Evolutionary conservation across 225 moss, liverwort and hornwort genomes (phyloP).

Genomic region (Climacium dendroides): DNA sequence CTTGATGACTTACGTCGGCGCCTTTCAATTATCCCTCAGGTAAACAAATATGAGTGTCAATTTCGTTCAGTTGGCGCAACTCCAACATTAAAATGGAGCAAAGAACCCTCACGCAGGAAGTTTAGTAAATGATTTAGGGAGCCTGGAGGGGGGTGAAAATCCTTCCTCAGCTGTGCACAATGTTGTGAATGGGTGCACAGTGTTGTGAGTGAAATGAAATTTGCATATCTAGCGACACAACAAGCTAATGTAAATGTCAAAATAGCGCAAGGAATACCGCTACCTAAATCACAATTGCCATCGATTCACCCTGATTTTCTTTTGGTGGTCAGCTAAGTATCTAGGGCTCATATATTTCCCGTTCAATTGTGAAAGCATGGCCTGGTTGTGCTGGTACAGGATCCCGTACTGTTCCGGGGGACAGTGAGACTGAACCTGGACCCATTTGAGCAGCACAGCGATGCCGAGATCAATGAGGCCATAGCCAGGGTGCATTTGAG

Average conservation of each 20-base stretch:
- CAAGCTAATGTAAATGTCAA: neutral
- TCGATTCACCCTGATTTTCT: neutral
- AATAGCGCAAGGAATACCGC: neutral
- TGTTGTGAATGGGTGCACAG: neutral
- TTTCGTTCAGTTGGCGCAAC: no score
- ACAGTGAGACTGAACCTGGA: slow-evolving; percentile 72
- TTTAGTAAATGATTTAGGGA: neutral
- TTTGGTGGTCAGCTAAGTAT: neutral
- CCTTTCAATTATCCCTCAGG: slow-evolving; percentile 81
- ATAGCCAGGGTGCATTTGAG: slow-evolving; percentile 46
- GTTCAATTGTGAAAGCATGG: neutral
- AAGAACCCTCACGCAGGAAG: neutral
- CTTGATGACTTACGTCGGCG: slow-evolving; percentile 72
- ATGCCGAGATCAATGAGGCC: slow-evolving; percentile 50
- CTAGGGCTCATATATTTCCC: neutral
- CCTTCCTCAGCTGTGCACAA: neutral
- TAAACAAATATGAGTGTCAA: neutral
- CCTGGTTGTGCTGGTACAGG: slow-evolving; percentile 5
- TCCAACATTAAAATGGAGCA: neutral
- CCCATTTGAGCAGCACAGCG: slow-evolving; percentile 54
- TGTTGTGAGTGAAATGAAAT: neutral
- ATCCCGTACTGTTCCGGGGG: slow-evolving; percentile 71
- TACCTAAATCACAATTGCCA: no score
- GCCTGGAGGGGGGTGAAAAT: no score
- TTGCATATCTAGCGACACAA: neutral